Evolutionary conservation across 1,284 basidiomycete species (phyloP), one percentile per base, ranked within the genome.

Genomic region (Kwoniella shivajii): DNA sequence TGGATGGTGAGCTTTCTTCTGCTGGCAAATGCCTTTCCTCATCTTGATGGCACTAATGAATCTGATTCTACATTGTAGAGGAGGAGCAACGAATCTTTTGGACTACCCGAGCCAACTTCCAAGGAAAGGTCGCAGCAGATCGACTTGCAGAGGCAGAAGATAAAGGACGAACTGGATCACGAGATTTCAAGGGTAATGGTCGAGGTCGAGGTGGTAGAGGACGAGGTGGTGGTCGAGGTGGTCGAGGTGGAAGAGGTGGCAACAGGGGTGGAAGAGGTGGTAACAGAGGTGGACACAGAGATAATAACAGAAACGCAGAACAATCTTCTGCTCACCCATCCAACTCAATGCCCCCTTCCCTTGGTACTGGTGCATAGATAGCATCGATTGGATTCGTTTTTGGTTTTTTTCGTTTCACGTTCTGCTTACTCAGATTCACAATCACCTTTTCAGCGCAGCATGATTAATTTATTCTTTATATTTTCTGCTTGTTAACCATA

Each of bases 21-120:
- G 6, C n/a, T n/a, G n/a, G n/a, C n/a, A n/a, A n/a, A n/a, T n/a
- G n/a, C n/a, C n/a, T n/a, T n/a, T n/a, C n/a, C n/a, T n/a, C n/a
- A n/a, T n/a, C n/a, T n/a, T n/a, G n/a, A n/a, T n/a, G n/a, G n/a
- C n/a, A n/a, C n/a, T n/a, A n/a, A n/a, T n/a, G n/a, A n/a, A n/a
- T n/a, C n/a, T n/a, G 24, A 20, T 20, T 18, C 18, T 26, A 9
- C 13, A 22, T 16, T 54, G 22, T 65, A 72, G 78, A 73, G 54
- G 76, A 90, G 82, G 84, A 84, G 42, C 87, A 89, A 42, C 82
- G 92, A 51, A 87, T 86, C 65, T 88, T 90, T 74, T 87, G 87
- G 68, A 88, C 92, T 65, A 83, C 86, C 10, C 85, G 87, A 20
- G 84, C 85, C 65, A 83, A 80, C 63, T 84, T 78, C 74, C 78